Evolutionary conservation across 805 yeast genomes (phyloP).

Genomic region (Candida pini): DNA sequence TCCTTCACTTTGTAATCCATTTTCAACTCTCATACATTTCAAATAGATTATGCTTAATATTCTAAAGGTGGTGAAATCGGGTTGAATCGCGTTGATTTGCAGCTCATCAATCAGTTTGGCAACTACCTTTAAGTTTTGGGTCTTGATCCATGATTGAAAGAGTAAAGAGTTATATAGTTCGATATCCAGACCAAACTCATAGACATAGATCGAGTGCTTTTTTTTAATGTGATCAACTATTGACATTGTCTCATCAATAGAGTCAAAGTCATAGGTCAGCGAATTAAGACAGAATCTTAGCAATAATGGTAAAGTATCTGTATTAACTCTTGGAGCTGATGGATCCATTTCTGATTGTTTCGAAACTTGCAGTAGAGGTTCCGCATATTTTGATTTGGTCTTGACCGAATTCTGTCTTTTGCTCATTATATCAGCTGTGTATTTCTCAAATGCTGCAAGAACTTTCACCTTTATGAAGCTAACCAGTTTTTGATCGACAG

Average conservation of each 20-base stretch:
- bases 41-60: conserved; percentile 22
- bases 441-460: conserved; percentile 13
- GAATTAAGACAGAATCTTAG: conserved; percentile 24
- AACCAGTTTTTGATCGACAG: conserved; percentile 16
- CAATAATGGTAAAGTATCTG: conserved; percentile 23
- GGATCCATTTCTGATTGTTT: conserved; percentile 12
- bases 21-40: conserved; percentile 24
- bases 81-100: conserved; percentile 25
- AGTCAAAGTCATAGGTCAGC: conserved; percentile 26
- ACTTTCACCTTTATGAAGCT: conserved; percentile 15
- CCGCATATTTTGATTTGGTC: neutral
- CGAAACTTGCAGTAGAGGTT: conserved; percentile 5
- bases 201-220: conserved; percentile 25
- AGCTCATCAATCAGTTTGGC: conserved; percentile 24
- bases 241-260: conserved; percentile 19
- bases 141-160: conserved; percentile 22
- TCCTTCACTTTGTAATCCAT: conserved; percentile 17
- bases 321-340: conserved; percentile 16
- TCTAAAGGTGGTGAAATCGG: conserved; percentile 24
- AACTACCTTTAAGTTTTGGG: conserved; percentile 22
- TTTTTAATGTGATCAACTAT: conserved; percentile 21
- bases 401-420: neutral
- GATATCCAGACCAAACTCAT: conserved; percentile 26
- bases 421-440: neutral
- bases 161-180: conserved; percentile 26